Evolutionary conservation across 78 protist species (phyloP).

Genomic region (Dictyostelium firmibasis): DNA sequence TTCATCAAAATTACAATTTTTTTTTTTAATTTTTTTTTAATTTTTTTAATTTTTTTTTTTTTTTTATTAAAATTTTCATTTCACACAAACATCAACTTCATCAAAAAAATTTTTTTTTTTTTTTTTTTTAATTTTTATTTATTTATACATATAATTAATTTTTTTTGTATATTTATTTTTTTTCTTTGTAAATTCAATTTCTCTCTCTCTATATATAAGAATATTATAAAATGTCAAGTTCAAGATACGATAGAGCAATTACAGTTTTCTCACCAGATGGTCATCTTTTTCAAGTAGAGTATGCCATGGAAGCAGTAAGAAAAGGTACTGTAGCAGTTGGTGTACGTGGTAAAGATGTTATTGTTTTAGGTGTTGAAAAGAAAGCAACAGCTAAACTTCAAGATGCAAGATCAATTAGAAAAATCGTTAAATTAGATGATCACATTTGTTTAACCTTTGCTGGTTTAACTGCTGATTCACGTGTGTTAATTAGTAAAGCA

Average conservation of each 20-base stretch:
- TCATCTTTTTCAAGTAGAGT: slow-evolving; percentile 98
- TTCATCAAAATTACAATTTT: neutral
- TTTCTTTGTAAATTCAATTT: neutral
- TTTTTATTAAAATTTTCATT: neutral
- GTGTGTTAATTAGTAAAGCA: slow-evolving; percentile 89
- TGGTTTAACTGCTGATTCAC: slow-evolving; percentile 87
- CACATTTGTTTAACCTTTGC: slow-evolving; percentile 97
- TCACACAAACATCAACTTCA: neutral
- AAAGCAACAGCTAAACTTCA: slow-evolving; percentile 93
- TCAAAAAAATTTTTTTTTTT: neutral
- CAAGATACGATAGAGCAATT: slow-evolving; percentile 99
- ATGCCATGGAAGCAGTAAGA: slow-evolving; percentile 99
- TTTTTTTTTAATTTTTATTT: neutral
- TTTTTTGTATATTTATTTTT: neutral
- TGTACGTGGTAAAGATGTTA: slow-evolving; percentile 93
- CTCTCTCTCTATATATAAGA: neutral
- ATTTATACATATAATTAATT: neutral
- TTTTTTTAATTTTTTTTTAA: neutral
- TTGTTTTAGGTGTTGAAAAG: slow-evolving; percentile 97
- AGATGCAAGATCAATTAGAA: slow-evolving; percentile 98
- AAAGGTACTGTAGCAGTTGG: slow-evolving; percentile 98
- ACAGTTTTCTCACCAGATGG: slow-evolving; percentile 99
- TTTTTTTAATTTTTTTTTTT: neutral
- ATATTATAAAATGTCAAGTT: slow-evolving; percentile 21
- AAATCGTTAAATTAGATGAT: slow-evolving; percentile 96